Evolutionary conservation across 139 green algal species (phyloP).

Genomic region (Yamagishiella unicocca): DNA sequence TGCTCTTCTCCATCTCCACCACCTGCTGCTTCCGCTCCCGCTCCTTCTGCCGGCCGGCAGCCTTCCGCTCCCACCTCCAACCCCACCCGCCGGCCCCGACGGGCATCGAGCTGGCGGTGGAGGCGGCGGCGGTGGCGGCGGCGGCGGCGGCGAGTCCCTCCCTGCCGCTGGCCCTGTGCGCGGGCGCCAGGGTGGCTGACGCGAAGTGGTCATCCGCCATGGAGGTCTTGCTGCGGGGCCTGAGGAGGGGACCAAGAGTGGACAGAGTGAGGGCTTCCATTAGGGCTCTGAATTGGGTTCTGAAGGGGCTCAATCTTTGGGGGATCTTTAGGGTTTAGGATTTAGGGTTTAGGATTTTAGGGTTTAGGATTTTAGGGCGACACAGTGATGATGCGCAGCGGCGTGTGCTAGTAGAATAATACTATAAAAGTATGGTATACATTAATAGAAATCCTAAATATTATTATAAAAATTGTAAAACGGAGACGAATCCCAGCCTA

Average conservation of each 20-base stretch:
- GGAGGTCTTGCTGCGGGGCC: neutral
- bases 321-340: too few relatives aligned
- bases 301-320: too few relatives aligned
- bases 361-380: too few relatives aligned
- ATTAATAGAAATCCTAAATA: too few relatives aligned
- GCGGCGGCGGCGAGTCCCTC: neutral
- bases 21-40: neutral
- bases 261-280: too few relatives aligned
- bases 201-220: neutral
- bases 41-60: neutral
- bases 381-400: too few relatives aligned
- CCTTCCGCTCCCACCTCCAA: neutral
- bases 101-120: neutral
- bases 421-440: too few relatives aligned
- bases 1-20: neutral
- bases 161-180: conserved; percentile 6
- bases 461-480: too few relatives aligned
- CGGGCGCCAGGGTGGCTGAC: neutral
- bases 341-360: too few relatives aligned
- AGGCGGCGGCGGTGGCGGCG: neutral
- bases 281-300: too few relatives aligned
- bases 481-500: too few relatives aligned
- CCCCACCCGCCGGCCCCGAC: neutral
- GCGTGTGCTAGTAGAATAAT: too few relatives aligned
- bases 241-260: neutral